Base-by-base conservation (phyloP, 1,284 basidiomycete species). In the Leccinum huronense region DNA sequence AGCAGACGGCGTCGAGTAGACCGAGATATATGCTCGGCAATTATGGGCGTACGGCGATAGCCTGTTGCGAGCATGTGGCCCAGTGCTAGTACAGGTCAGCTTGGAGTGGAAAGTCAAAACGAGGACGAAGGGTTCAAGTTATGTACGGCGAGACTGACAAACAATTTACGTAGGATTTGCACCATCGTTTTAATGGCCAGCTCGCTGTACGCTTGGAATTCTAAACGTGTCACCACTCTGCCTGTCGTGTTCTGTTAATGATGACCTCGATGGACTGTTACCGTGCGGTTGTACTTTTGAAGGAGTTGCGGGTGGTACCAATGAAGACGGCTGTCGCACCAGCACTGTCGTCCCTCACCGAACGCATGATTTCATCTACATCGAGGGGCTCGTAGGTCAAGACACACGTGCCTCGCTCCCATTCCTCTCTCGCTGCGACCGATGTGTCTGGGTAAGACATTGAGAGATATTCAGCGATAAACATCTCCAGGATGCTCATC, bases 141-240 rank as follows among this genome's bases (percentile, higher is more conserved):
- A 27, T 27, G 36, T 38, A 38, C 42, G 42, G 23, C 23, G 23
- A 27, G 23, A 27, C 23, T 27, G 23, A 27, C 23, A 19, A 51
- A 51, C 13, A 14, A 51, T 23, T 51, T 51, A 51, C 48, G 48
- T 45, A 90, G 74, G 69, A 92, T 89, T 62, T 81, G 77, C 36
- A 79, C 76, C 81, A 94, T 86, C 6, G 91, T 93, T 76, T 89
- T 92, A 69, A 95, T 85, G 1, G 93, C 93, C 23, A 95, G 80
- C 67, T 87, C 87, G 66, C 87, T 88, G 77, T 95, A 95, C 7
- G 91, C 90, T 75, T 90, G 87, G 72, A 94, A 95, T 73, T 93
- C 91, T 38, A 95, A 80, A 56, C 84, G 84, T 27, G 84, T 86
- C 36, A 95, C 91, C 10, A 77, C 72, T 69, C 88, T 91, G 61